A percentile compares a stretch with the other conserved stretches of the same genome.
phyloP scores from a whole-genome alignment of 2,329 filamentous ascomycete species.

The Colletotrichum zoysiae region DNA sequence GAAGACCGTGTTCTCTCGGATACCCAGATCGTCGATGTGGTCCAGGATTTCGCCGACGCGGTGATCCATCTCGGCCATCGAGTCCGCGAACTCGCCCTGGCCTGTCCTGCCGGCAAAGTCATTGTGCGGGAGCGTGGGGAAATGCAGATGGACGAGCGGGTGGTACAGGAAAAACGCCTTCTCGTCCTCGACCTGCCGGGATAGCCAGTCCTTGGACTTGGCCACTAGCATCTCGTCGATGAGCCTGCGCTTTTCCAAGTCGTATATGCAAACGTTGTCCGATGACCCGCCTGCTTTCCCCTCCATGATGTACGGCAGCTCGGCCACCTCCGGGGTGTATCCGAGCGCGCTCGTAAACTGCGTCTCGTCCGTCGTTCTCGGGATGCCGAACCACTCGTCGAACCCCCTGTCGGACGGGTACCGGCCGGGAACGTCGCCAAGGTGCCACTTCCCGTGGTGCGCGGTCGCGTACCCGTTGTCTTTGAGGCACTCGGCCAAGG shows the following conservation, averaged over 20 bases:
- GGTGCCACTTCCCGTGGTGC: constrained; percentile 54
- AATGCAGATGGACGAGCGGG: constrained; percentile 51
- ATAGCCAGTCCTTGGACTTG: constrained; percentile 50
- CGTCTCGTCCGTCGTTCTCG: constrained; percentile 52
- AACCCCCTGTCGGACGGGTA: constrained; percentile 53
- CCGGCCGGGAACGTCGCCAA: constrained; percentile 51
- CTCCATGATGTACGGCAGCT: constrained; percentile 52
- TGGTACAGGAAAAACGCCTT: constrained; percentile 51
- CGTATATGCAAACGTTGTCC: constrained; percentile 50
- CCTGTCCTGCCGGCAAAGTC: constrained; percentile 48
- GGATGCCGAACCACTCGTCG: constrained; percentile 54
- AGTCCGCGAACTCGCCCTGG: constrained; percentile 51
- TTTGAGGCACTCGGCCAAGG: constrained; percentile 49
- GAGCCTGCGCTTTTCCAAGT: constrained; percentile 47
- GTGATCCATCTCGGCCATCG: constrained; percentile 52
- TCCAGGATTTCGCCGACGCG: constrained; percentile 50
- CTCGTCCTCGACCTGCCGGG: constrained; percentile 44
- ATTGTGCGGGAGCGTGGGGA: constrained; percentile 49
- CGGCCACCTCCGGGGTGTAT: constrained; percentile 49
- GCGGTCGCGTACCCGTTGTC: constrained; percentile 47
- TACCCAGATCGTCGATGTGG: constrained; percentile 47
- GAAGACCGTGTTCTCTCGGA: constrained; percentile 50
- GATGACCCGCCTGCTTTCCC: constrained; percentile 46
- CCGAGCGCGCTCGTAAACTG: constrained; percentile 52
- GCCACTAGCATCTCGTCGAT: constrained; percentile 52